These are phyloP conservation scores for Aspergillus oerlinghausenensis DNA, from an alignment of 2,329 filamentous ascomycete species.

Conservation along the genomic window DNA sequence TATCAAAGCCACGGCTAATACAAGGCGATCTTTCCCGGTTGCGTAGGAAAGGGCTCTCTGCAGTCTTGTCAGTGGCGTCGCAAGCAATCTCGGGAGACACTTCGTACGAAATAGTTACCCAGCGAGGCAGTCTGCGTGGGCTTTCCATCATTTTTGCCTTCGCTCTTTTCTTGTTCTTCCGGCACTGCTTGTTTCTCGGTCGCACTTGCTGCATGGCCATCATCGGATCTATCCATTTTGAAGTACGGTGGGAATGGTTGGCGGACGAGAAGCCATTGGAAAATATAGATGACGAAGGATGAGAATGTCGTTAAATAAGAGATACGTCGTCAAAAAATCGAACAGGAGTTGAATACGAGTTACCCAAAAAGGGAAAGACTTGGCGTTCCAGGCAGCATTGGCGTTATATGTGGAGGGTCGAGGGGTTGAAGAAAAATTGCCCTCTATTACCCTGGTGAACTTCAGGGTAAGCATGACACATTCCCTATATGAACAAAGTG, in stretches of 20 bases:
- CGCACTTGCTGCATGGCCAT: neutral
- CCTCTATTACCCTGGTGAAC: no score
- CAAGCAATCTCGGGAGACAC: neutral
- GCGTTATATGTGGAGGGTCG: no score
- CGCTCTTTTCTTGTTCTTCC: neutral
- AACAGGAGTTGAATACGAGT: neutral
- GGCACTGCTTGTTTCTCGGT: neutral
- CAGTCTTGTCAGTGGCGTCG: neutral
- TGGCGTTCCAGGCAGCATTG: neutral
- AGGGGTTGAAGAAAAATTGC: no score
- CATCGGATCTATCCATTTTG: neutral
- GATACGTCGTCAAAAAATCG: neutral
- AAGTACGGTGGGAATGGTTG: neutral
- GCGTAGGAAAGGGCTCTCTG: neutral
- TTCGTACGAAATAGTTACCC: neutral
- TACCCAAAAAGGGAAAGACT: neutral
- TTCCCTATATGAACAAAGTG: no score
- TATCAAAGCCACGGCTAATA: slow-evolving; percentile 1
- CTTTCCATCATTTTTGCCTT: neutral
- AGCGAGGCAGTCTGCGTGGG: neutral
- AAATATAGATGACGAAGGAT: neutral
- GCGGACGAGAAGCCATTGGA: no score
- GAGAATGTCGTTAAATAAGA: neutral
- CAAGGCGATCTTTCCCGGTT: neutral
- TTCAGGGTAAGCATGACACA: no score